Evolutionary conservation across 2,329 filamentous ascomycete species (phyloP), one percentile per base, ranked within the genome.

Genomic region (Zymoseptoria ardabiliae): DNA sequence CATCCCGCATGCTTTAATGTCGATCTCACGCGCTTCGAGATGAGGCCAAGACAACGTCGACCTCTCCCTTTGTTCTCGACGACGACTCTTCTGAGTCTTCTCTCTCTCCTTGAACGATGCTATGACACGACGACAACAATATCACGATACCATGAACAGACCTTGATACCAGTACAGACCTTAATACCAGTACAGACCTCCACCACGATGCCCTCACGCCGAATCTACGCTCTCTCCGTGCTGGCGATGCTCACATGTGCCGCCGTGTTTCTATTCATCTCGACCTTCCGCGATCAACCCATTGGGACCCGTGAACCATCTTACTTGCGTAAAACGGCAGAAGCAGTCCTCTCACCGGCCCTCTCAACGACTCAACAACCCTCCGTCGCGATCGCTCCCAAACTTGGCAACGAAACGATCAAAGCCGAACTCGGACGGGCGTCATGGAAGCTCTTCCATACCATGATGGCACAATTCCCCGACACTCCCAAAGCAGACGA

Each of bases 381-480:
- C 19, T 89, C 88, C 58, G 84, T 84, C 58, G 86, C 85, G 3
- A 93, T 91, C 68, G 89, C 89, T 55, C 87, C 89, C 1, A 91
- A 90, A 75, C 78, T 94, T 56, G 90, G 89, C 70, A 94, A 94
- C 75, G 89, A 87, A 61, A 94, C 90, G 6, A 78, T 85, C 57
- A 94, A 93, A 73, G 84, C 82, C 61, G 85, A 87, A 72, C 77
- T 87, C 25, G 85, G 85, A 62, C 80, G 84, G 62, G 82, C 85
- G 58, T 81, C 84, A 41, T 87, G 85, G 85, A 85, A 85, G 68
- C 78, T 85, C 63, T 79, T 87, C 64, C 85, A 87, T 71, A 87
- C 85, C 19, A 84, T 84, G 60, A 85, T 87, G 76, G 83, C 83
- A 56, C 79, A 83, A 64, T 87, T 85, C 69, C 85, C 85, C 11